Conservation (phyloP, 176 grass and related monocot genomes). For the Pontederia crassipes region DNA sequence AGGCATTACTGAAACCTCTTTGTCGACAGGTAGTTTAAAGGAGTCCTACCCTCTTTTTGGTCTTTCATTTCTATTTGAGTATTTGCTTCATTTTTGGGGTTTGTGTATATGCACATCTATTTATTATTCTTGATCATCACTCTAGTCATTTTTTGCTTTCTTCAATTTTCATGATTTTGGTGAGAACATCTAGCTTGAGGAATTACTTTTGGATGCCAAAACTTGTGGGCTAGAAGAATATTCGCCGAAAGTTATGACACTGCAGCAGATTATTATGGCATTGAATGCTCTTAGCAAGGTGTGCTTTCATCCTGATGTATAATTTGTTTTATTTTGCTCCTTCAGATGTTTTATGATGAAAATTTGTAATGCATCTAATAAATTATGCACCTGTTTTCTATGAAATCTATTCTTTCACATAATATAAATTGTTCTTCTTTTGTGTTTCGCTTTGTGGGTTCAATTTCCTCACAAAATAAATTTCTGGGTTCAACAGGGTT, state of each 20-base stretch:
- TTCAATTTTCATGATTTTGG: too few species aligned
- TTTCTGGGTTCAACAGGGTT: conserved; percentile 36
- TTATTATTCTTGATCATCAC: too few species aligned
- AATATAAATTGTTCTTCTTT: too few species aligned
- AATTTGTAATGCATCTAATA: not conserved
- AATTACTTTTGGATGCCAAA: conserved; percentile 69
- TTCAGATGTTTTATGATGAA: not conserved
- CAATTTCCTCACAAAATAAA: too few species aligned
- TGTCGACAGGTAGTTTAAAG: conserved; percentile 70
- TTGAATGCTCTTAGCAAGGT: conserved; percentile 97
- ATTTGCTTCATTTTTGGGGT: not conserved
- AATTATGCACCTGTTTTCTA: not conserved
- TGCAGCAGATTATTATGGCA: conserved; percentile 89
- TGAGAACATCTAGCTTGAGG: conserved; percentile 41
- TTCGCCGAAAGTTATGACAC: conserved; percentile 31
- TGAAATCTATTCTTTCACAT: too few species aligned
- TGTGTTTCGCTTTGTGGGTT: too few species aligned
- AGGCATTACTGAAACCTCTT: conserved; percentile 72
- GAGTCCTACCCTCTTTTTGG: not conserved
- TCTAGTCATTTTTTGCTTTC: too few species aligned
- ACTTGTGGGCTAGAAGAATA: conserved; percentile 51
- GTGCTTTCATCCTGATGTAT: not conserved
- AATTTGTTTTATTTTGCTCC: too few species aligned
- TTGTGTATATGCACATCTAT: too few species aligned
- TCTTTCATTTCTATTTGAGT: not conserved